phyloP scores from a whole-genome alignment of 2,329 filamentous ascomycete genomes.

The Trichoderma sp. region DNA sequence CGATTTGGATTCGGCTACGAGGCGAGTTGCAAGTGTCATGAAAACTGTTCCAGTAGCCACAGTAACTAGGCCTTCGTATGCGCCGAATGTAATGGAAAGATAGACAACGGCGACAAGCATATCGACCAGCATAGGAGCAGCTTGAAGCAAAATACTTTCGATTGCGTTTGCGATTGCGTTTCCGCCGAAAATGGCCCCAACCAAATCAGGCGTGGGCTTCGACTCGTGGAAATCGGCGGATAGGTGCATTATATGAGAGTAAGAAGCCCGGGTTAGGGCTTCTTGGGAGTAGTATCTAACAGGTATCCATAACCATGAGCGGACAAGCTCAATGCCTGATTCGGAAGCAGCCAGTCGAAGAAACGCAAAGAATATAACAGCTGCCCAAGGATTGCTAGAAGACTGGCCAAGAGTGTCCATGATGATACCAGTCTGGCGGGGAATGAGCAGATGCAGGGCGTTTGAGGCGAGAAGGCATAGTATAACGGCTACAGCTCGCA shows the following conservation, averaged over 20 bases:
- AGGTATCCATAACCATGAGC: slow-evolving; percentile 61
- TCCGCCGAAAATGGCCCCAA: slow-evolving; percentile 60
- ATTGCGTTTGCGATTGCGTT: slow-evolving; percentile 59
- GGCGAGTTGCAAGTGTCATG: slow-evolving; percentile 56
- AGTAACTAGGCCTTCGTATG: slow-evolving; percentile 66
- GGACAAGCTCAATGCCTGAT: slow-evolving; percentile 57
- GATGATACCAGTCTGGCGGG: slow-evolving; percentile 80
- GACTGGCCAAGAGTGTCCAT: slow-evolving; percentile 67
- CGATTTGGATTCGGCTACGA: slow-evolving; percentile 55
- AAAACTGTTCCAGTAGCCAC: slow-evolving; percentile 62
- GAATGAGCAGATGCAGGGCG: slow-evolving; percentile 74
- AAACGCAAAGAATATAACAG: slow-evolving; percentile 56
- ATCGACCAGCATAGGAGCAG: slow-evolving; percentile 64
- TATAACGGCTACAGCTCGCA: slow-evolving; percentile 68
- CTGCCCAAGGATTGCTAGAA: slow-evolving; percentile 54
- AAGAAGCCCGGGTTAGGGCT: slow-evolving; percentile 58
- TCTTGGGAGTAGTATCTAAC: slow-evolving; percentile 62
- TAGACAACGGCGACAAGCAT: slow-evolving; percentile 63
- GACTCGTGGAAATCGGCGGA: slow-evolving; percentile 66
- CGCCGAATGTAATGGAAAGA: slow-evolving; percentile 60
- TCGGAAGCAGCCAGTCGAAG: slow-evolving; percentile 59
- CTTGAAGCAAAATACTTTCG: slow-evolving; percentile 61
- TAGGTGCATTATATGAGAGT: slow-evolving; percentile 63
- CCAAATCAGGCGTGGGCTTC: slow-evolving; percentile 62
- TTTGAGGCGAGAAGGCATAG: slow-evolving; percentile 72